These are phyloP conservation scores for Camellia granthamiana DNA, from an alignment of 148 eudicot species.

Conservation along the genomic window DNA sequence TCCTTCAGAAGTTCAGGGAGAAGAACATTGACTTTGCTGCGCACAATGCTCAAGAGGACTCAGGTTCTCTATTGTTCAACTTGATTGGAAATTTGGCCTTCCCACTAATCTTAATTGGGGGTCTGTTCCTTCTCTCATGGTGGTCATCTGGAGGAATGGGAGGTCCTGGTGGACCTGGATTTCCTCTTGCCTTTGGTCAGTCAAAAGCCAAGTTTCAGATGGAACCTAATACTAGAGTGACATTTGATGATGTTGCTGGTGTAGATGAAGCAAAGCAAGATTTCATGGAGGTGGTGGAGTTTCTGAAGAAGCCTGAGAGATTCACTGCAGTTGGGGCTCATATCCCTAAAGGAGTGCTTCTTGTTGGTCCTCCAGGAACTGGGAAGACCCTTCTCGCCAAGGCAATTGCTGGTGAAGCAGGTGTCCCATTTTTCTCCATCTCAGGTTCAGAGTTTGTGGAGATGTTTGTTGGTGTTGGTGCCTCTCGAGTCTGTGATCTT, in stretches of 20 bases:
- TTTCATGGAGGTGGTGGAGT: conserved; percentile 97
- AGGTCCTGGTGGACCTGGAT: conserved; percentile 98
- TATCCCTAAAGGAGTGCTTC: conserved; percentile 97
- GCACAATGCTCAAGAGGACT: conserved; percentile 96
- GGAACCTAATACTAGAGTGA: conserved; percentile 98
- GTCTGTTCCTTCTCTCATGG: conserved; percentile 89
- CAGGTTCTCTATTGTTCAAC: conserved; percentile 79
- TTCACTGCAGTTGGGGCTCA: conserved; percentile 98
- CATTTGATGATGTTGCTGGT: conserved; percentile 97
- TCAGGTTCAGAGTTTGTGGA: conserved; percentile 99
- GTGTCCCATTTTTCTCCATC: conserved; percentile 97
- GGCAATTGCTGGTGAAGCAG: conserved; percentile 99
- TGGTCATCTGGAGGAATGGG: conserved; percentile 90
- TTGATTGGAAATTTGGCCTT: conserved; percentile 92
- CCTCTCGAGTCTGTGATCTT: conserved; percentile 93
- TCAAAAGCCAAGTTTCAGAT: conserved; percentile 97
- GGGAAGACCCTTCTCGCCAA: conserved; percentile 96
- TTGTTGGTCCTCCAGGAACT: conserved; percentile 97
- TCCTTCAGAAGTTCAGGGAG: conserved; percentile 93
- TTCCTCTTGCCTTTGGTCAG: conserved; percentile 82
- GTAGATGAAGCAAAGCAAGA: conserved; percentile 99
- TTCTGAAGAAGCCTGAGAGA: conserved; percentile 94
- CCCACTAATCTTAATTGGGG: conserved; percentile 85
- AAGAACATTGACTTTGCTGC: conserved; percentile 97
- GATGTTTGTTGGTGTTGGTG: conserved; percentile 99